Evolutionary conservation across 2,329 filamentous ascomycete genomes (phyloP).

Genomic region (Aschersonia sp.): DNA sequence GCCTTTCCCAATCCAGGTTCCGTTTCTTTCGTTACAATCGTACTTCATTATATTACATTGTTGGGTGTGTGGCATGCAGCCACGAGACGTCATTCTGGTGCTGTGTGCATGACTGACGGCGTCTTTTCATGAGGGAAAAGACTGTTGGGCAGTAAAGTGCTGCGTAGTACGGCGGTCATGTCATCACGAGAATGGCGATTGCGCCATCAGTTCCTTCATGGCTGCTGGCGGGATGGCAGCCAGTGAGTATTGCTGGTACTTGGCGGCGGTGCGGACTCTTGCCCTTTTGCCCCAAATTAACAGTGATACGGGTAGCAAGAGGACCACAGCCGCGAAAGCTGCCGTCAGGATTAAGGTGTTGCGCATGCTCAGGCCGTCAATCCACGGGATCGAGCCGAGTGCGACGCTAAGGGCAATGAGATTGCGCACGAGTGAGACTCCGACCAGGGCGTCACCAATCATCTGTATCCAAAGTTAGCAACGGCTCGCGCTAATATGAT

Average conservation of each 20-base stretch:
- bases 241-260: conserved; percentile 2
- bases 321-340: conserved; percentile 3
- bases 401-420: conserved; percentile 7
- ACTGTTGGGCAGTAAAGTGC: no score
- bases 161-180: no score
- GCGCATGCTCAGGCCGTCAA: conserved; percentile 7
- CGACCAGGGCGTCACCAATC: conserved; percentile 10
- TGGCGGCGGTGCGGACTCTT: conserved; percentile 1
- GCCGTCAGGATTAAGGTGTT: conserved; percentile 8
- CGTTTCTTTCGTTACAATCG: no score
- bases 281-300: conserved; percentile 10
- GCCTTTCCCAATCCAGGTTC: no score
- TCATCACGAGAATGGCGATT: not conserved
- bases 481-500: not conserved
- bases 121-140: no score
- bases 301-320: conserved; percentile 7
- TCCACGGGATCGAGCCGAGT: conserved; percentile 10
- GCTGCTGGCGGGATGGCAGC: conserved; percentile 1
- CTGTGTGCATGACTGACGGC: no score
- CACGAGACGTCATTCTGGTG: no score
- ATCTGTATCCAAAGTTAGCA: conserved; percentile 6
- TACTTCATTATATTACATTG: no score
- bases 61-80: no score
- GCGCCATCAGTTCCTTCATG: not conserved
- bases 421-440: conserved; percentile 11